Base-by-base conservation (phyloP, 768 basidiomycete species). In the Leccinellum rugosiceps region DNA sequence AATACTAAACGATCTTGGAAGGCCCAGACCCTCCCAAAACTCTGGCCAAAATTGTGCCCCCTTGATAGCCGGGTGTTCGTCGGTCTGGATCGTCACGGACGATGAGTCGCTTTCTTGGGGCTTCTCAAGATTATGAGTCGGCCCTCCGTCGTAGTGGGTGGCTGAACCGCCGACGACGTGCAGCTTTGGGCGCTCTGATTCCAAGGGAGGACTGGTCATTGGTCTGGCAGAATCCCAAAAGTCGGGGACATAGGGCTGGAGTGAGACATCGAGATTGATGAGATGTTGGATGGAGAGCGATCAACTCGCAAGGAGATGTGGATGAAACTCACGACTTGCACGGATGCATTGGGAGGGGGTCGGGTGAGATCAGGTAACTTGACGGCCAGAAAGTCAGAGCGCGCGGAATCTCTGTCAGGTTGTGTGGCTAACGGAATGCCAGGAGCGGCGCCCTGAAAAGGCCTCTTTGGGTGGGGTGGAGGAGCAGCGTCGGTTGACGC, bases 161-260 rank as follows among this genome's bases (percentile, higher is more conserved):
- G 71, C 70, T 2, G 77, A 72, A 2, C 79, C 79, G 10, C 79
- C 73, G 38, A 84, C 76, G 50, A 83, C 77, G 38, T 81, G 69
- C 55, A 86, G 70, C 65, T 83, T 83, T 44, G 82, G 83, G 21
- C 56, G 65, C 43, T 54, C 67, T 1, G 61, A 61, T 31, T 72
- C 61, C 8, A 63, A 53, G 34, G 68, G 69, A 57, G 57, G 60
- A 34, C 43, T 69, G 43, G 45, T 71, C 64, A 62, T 78, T 70
- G 45, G 73, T 60, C 69, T 71, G n/a, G 77, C 76, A 1, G 84
- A 80, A 41, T 78, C 73, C 79, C 81, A 86, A 62, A 83, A 78
- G 74, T 87, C 85, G 32, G 79, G 80, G 1, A 79, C 66, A 66
- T 79, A 81, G 10, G 87, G 86, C 86, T 88, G 63, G 10, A 44